Percentiles rank a stretch among this genome's conserved stretches.
phyloP scores from a whole-genome alignment of 164 flowering plant genomes.

The Brasenia schreberi region DNA sequence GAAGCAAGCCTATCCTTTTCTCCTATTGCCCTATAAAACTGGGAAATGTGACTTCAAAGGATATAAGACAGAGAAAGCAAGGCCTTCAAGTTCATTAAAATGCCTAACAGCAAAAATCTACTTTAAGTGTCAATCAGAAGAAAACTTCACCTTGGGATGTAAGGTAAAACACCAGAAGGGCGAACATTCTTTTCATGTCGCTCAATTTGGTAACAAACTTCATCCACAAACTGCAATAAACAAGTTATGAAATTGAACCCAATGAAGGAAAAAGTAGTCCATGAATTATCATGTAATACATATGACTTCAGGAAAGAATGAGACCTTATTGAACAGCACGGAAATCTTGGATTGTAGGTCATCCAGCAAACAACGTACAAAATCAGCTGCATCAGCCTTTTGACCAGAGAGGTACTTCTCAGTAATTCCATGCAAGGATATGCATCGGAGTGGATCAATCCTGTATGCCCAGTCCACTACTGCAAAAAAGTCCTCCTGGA shows the following conservation, averaged over 20 bases:
- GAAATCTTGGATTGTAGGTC: conserved; percentile 88
- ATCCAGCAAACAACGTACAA: conserved; percentile 91
- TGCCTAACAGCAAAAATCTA: too few species aligned
- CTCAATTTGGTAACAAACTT: conserved; percentile 97
- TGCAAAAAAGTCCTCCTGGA: conserved; percentile 90
- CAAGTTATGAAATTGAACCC: not conserved
- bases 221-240: conserved; percentile 86
- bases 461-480: conserved; percentile 99
- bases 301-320: conserved; percentile 3
- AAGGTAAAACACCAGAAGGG: conserved; percentile 77
- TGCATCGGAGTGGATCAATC: conserved; percentile 95
- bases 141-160: conserved; percentile 65
- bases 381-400: conserved; percentile 99
- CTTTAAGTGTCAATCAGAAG: too few species aligned
- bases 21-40: too few species aligned
- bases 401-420: conserved; percentile 91
- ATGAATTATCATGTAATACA: conserved; percentile 1
- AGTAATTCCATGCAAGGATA: conserved; percentile 98
- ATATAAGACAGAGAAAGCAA: too few species aligned
- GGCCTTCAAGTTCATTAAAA: too few species aligned
- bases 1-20: too few species aligned
- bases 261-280: not conserved
- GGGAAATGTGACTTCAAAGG: too few species aligned
- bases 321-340: conserved; percentile 60
- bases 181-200: conserved; percentile 80